phyloP scores from a whole-genome alignment of 768 basidiomycete genomes.

The Podaxis sp. region DNA sequence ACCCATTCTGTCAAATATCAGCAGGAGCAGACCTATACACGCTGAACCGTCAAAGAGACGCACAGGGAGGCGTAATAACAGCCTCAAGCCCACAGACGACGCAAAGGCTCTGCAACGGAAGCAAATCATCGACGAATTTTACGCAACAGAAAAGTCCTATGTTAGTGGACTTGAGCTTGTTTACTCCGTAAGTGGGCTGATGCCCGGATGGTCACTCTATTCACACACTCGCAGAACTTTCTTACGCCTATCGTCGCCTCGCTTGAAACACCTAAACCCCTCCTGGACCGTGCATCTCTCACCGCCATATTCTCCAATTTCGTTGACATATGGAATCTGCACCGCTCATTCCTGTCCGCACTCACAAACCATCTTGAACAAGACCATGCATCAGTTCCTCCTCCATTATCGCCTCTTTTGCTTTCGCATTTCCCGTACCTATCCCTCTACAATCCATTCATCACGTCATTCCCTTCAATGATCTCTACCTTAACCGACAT shows the following conservation, averaged over 20 bases:
- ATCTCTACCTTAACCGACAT: conserved; percentile 54
- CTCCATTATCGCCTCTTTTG: conserved; percentile 41
- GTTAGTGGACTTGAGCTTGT: conserved; percentile 79
- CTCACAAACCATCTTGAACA: conserved; percentile 40
- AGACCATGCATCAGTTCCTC: conserved; percentile 23
- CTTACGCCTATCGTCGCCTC: conserved; percentile 75
- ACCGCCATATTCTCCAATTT: conserved; percentile 83
- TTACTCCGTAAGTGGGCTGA: conserved; percentile 56
- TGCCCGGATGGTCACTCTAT: neutral
- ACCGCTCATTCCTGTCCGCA: conserved; percentile 66
- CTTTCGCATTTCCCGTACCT: conserved; percentile 85
- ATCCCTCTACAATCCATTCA: conserved; percentile 81
- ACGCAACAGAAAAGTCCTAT: conserved; percentile 77
- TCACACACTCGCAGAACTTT: conserved; percentile 54
- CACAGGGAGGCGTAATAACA: conserved; percentile 32
- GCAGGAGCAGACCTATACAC: conserved; percentile 31
- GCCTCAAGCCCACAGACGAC: conserved; percentile 39
- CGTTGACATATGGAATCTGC: conserved; percentile 88
- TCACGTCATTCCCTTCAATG: conserved; percentile 71
- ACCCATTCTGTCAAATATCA: conserved; percentile 15
- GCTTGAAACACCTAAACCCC: conserved; percentile 59
- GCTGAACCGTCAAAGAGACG: conserved; percentile 35
- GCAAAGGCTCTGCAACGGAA: conserved; percentile 45
- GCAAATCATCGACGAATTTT: conserved; percentile 77
- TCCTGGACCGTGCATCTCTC: conserved; percentile 66